Base-by-base conservation (phyloP, 2,329 filamentous ascomycete genomes). In the Fusarium torulosum region DNA sequence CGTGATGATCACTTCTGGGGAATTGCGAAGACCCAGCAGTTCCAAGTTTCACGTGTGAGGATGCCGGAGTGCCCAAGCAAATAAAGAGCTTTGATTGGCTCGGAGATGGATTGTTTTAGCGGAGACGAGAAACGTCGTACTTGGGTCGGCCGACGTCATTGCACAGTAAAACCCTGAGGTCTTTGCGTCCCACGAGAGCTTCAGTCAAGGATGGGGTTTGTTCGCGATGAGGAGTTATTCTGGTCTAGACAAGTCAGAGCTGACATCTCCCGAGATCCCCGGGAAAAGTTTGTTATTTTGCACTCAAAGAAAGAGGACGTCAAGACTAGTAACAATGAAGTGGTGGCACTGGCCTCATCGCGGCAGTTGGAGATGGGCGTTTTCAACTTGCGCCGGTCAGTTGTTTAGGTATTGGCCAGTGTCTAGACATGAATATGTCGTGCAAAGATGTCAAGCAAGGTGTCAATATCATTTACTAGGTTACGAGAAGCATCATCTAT, bases 1-100 rank as follows among this genome's bases (percentile, higher is more conserved):
- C 35, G 43, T 21, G 66, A 63, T 71, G 72, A 74, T 74, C 72
- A 63, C 51, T 43, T 66, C 55, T 62, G 63, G 66, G 58, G 67
- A 63, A 47, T 27, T 45, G 4, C 17, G 3, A 45, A 35, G 49
- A 53, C 43, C 44, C 41, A 51, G 53, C 19, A 25, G 31, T 46
- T 63, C 57, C 52, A 42, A 35, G 50, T 62, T 59, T 57, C 53
- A 38, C 52, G 55, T 44, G 44, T 52, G 45, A 42, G n/a, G n/a
- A n/a, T n/a, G n/a, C n/a, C n/a, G n/a, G n/a, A n/a, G n/a, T 52
- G 41, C 46, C 41, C 59, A 59, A 58, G 23, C 10, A 43, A 13
- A 4, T 35, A 5, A 17, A 4, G 35, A 11, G 7, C 11, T 3
- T 21, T 70, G 47, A 71, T 69, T 72, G 67, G 69, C 9, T 37